Base-by-base conservation (phyloP, 2,329 filamentous ascomycete species). In the Trichophaea hybrida region DNA sequence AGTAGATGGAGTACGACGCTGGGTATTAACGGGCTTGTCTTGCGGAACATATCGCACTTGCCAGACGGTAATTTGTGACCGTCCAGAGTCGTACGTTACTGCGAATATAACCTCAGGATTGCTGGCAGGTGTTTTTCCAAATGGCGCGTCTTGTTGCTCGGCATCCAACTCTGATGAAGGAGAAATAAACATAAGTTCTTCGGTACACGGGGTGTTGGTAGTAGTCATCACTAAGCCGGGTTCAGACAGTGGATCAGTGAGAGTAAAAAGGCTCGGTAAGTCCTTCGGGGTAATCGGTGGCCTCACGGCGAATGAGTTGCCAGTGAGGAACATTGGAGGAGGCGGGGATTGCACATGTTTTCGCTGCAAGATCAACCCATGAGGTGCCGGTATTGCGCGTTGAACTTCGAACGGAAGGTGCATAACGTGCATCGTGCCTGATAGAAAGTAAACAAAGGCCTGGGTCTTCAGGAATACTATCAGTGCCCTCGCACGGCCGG, bases 401-500 rank as follows among this genome's bases (percentile, higher is more conserved):
- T 95, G 88, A 46, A 96, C 86, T 73, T 97, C 90, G 69, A 98
- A 98, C 1, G 91, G 91, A 69, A 98, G 81, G 71, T 95, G 88
- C 52, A 97, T 79, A 60, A 95, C 81, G 77, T 98, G 87, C 69
- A 81, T 93, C 37, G 88, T 84, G 17, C 91, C 91, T 1, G 86
- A 81, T 40, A 97, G 79, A 70, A 94, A 96, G 75, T 90, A 94
- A 65, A 98, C 82, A 70, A 97, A 91, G 24, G 88, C 89, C 70
- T 97, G 91, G 0, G 88, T 90, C 73, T 87, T 90, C 65, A 98
- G 80, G 66, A 97, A 86, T 54, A 98, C 86, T 6, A 97, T 88
- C 62, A 98, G 74, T 4, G 91, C 89, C 69, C 84, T 68, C 34
- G 63, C 64, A 15, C 63, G 59, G 51, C 66, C 67, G 6, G 10